Evolutionary conservation across 768 basidiomycete species (phyloP).

Genomic region (Phaffia australis): DNA sequence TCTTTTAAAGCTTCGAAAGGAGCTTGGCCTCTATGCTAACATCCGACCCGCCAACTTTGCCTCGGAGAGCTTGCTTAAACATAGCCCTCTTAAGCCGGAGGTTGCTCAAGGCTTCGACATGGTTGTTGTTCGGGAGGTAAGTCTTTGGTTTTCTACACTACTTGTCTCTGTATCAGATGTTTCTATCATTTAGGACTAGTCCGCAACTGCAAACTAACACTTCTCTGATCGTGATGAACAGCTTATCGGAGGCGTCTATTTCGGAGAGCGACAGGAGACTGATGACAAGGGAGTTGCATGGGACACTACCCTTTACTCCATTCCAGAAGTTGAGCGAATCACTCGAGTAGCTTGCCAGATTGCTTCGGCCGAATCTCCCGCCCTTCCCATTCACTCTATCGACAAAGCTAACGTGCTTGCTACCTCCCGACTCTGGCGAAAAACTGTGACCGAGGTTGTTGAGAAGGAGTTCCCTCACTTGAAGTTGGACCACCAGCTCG

Average conservation of each 20-base stretch:
- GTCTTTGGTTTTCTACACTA: background rate
- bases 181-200: background rate
- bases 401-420: conserved; percentile 99
- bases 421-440: conserved; percentile 85
- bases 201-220: background rate
- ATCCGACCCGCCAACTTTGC: conserved; percentile 94
- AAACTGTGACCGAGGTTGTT: conserved; percentile 76
- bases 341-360: conserved; percentile 91
- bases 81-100: conserved; percentile 79
- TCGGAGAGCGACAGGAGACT: conserved; percentile 83
- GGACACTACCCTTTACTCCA: conserved; percentile 89
- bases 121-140: conserved; percentile 85
- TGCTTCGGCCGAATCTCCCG: conserved; percentile 69
- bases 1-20: conserved; percentile 75
- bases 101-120: conserved; percentile 69
- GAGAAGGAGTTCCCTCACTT: conserved; percentile 78
- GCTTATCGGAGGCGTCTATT: conserved; percentile 44
- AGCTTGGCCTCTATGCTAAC: conserved; percentile 90
- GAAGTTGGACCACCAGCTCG: conserved; percentile 76
- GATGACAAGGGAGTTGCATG: conserved; percentile 58
- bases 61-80: conserved; percentile 71
- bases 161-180: background rate
- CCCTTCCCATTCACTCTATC: conserved; percentile 78
- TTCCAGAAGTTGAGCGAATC: conserved; percentile 82
- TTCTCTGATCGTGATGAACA: background rate